Conservation (phyloP, 495 filamentous ascomycete species). For the Xylaria sp. region DNA sequence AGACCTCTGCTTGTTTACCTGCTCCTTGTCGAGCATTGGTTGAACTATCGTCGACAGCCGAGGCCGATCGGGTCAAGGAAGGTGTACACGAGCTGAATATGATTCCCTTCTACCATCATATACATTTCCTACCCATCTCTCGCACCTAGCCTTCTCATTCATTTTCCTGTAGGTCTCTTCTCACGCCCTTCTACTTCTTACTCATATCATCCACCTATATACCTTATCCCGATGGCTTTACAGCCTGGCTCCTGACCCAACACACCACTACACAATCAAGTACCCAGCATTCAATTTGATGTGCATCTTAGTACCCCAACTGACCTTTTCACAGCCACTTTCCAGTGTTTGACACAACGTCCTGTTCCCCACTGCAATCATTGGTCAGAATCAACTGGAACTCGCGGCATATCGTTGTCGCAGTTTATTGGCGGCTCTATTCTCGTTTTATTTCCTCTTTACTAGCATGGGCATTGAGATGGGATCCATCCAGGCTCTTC, state of each 20-base stretch:
- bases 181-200: background rate
- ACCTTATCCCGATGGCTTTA: background rate
- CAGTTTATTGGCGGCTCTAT: background rate
- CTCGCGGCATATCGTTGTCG: background rate
- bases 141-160: background rate
- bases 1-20: background rate
- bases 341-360: background rate
- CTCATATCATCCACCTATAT: background rate
- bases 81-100: constrained; percentile 14
- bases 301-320: background rate
- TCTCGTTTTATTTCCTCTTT: background rate
- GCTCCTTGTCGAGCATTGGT: background rate
- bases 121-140: background rate
- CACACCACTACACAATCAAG: background rate
- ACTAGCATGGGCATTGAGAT: background rate
- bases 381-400: background rate
- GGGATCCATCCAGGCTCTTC: background rate
- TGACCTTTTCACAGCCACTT: constrained; percentile 4
- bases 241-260: background rate
- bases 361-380: background rate
- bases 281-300: background rate
- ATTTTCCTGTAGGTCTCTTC: background rate
- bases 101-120: constrained; percentile 11
- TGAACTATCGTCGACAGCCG: background rate
- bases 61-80: background rate